Evolutionary conservation across 2,329 filamentous ascomycete species (phyloP), one percentile per base, ranked within the genome.

Genomic region (Ustulina deusta): DNA sequence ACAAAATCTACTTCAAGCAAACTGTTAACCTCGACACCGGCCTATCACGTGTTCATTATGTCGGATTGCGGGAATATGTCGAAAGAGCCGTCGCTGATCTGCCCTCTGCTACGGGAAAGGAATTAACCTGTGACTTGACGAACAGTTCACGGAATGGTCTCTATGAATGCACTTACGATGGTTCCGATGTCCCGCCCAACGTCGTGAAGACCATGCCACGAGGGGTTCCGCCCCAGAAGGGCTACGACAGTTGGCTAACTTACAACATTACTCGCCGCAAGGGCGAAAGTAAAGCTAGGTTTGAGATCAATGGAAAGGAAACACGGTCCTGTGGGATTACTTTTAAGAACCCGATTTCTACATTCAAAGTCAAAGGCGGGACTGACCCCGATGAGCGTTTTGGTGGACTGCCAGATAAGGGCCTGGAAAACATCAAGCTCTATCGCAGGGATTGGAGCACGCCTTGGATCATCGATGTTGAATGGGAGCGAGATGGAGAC

Each of bases 1-100:
- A 97, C 79, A 98, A 98, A 79, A 85, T 95, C 55, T 97, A 90
- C 79, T 97, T 98, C 78, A 83, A 92, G 57, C 94, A 99, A 78
- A 87, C 87, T 10, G 83, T 97, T 55, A 88, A 97, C 72, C 86
- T 97, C 10, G 91, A 93, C 71, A 88, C 85, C 3, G 90, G 90
- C n/a, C 81, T 85, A 15, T 93, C 93, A 71, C 83, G 81, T 1
- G 91, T 94, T 46, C 89, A 88, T 38, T 82, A 97, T 9, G 86
- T 84, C 0, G 94, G 93, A 0, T 78, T 93, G 2, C 84, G 89
- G 70, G 83, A 88, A 3, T 97, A 89, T 77, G 81, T 96, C 0
- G 83, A 87, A 13, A 81, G 86, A 38, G 88, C 95, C 52, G 87
- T 96, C 64, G 81, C 83, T 7, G 84, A 89, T 17, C 80, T 97